phyloP scores from a whole-genome alignment of 345 rosid genomes.

The Dipteronia dyeriana region DNA sequence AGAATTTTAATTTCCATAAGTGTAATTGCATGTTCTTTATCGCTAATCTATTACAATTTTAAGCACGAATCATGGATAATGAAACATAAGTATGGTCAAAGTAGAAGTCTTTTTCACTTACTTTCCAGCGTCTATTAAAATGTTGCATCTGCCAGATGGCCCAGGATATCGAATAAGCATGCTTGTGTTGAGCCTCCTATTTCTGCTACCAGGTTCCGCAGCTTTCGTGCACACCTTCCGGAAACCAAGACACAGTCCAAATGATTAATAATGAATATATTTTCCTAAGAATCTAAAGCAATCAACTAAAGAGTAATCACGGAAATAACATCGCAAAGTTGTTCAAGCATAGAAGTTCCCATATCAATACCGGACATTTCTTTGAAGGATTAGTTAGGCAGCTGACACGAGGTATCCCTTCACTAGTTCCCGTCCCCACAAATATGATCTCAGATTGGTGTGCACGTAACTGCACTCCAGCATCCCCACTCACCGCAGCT shows the following conservation, averaged over 20 bases:
- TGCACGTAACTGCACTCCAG: slow-evolving; percentile 25
- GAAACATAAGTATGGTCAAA: not conserved
- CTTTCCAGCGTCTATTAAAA: slow-evolving; percentile 92
- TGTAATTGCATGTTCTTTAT: not conserved
- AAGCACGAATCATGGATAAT: not conserved
- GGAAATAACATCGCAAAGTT: not conserved
- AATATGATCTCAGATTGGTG: slow-evolving; percentile 74
- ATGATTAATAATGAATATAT: slow-evolving; percentile 8
- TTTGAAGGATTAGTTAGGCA: slow-evolving; percentile 78
- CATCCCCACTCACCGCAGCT: slow-evolving; percentile 42
- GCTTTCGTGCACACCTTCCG: slow-evolving; percentile 83
- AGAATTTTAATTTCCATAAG: not conserved
- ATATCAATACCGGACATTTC: slow-evolving; percentile 67
- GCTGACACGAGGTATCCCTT: slow-evolving; percentile 95
- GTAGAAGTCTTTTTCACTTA: slow-evolving; percentile 44
- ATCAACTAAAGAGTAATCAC: slow-evolving; percentile 2
- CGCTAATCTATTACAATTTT: not conserved
- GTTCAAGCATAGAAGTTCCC: not conserved
- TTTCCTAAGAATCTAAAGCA: slow-evolving; percentile 2
- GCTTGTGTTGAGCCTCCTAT: slow-evolving; percentile 79
- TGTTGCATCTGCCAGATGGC: slow-evolving; percentile 51
- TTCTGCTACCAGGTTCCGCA: slow-evolving; percentile 67
- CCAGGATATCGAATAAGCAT: slow-evolving; percentile 63
- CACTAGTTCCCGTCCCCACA: slow-evolving; percentile 92
- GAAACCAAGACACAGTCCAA: slow-evolving; percentile 22